Evolutionary conservation across 164 flowering plant genomes (phyloP), one percentile per base, ranked within the genome.

Genomic region (Magnolia officinalis): DNA sequence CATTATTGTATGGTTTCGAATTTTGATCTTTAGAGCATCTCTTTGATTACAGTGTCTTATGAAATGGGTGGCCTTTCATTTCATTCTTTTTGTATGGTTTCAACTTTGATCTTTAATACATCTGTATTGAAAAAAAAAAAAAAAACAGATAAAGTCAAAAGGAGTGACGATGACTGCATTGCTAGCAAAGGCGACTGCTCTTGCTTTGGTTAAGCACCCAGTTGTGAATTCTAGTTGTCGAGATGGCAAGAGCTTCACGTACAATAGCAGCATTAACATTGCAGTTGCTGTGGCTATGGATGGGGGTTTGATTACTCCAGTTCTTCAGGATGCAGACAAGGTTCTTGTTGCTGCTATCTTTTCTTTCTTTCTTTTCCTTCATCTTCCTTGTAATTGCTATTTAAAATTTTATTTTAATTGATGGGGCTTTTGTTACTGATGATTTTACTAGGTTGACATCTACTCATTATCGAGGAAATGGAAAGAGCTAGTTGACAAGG

Each of bases 161-260:
- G 99, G 99, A 63, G 99, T 96, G 64, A 96, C 98, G 1, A 96
- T 96, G 99, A 90, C 98, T 24, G 98, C 99, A 68, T 80, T 96
- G 87, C 88, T 96, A 51, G 99, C 97, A 73, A 96, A 96, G 90
- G 98, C 99, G 0, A 91, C 98, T 0, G 98, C 99, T 2, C 93
- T 96, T 81, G 99, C 99, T 65, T 79, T 96, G 87, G 97, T 77
- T 63, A 80, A 91, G 79, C 98, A 96, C 79, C 99, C 98, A 31
- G 97, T 90, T 73, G 90, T 94, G 71, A 94, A 96, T 79, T 90
- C 99, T 49, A 86, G 92, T 63, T 96, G 99, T 78, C 89, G 94
- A 81, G 99, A 96, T 81, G 99, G 99, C 6, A 89, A 91, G 77
- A 94, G 99, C 84, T 96, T 96, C 83, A 87, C 94, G 0, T 92